phyloP scores from a whole-genome alignment of 2,329 filamentous ascomycete species.

The Pseudofabraea citricarpa region DNA sequence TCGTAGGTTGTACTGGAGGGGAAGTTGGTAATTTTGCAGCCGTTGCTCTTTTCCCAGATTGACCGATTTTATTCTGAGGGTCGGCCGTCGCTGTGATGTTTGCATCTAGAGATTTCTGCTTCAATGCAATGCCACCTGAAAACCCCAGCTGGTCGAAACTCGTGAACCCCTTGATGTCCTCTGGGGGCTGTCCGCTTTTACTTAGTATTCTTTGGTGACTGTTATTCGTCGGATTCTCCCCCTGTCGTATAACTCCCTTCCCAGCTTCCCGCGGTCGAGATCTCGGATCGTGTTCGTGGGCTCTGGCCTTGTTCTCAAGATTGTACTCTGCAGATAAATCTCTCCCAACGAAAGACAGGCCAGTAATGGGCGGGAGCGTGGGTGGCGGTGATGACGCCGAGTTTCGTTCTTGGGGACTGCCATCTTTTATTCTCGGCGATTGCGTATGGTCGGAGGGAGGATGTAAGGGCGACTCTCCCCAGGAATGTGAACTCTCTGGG shows the following conservation, averaged over 20 bases:
- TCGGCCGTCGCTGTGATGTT: slow-evolving; percentile 13
- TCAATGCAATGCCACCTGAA: slow-evolving; percentile 8
- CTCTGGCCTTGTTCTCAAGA: slow-evolving; percentile 8
- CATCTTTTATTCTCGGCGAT: slow-evolving; percentile 20
- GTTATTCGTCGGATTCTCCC: slow-evolving; percentile 14
- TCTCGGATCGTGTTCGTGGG: slow-evolving; percentile 12
- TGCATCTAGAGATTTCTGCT: slow-evolving; percentile 11
- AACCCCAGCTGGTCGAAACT: slow-evolving; percentile 3
- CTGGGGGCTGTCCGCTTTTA: slow-evolving; percentile 16
- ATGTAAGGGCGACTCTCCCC: slow-evolving; percentile 18
- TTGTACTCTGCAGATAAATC: slow-evolving; percentile 6
- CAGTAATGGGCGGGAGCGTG: slow-evolving; percentile 35
- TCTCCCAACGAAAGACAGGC: slow-evolving; percentile 27
- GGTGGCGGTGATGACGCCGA: slow-evolving; percentile 38
- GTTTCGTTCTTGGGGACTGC: slow-evolving; percentile 11
- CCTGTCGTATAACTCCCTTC: slow-evolving; percentile 8
- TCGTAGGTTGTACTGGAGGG: slow-evolving; percentile 9
- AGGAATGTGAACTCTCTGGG: slow-evolving; percentile 20
- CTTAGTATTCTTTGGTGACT: slow-evolving; percentile 18
- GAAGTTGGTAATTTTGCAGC: slow-evolving; percentile 22
- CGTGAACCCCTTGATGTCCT: slow-evolving; percentile 19
- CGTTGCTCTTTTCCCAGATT: slow-evolving; percentile 16
- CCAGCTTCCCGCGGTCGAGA: slow-evolving; percentile 9
- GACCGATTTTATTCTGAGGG: slow-evolving; percentile 10
- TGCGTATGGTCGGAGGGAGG: slow-evolving; percentile 19